Percentiles rank a stretch among this genome's conserved stretches.
Evolutionary conservation across 257 asterid species (phyloP).

Genomic region (Capsicum baccatum): DNA sequence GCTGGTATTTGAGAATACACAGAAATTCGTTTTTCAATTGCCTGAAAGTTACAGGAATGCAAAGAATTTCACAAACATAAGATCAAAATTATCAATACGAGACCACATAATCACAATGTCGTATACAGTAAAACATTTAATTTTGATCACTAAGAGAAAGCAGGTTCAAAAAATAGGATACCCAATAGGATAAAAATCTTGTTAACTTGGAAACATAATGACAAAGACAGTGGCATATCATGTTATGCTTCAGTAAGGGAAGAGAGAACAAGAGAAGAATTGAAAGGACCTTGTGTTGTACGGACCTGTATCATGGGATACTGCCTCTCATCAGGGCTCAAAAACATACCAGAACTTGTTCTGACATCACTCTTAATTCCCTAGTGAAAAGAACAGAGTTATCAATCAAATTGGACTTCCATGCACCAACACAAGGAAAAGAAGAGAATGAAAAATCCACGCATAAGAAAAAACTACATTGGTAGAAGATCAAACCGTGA

Average conservation of each 20-base stretch:
- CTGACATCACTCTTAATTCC: slow-evolving; percentile 74
- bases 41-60: slow-evolving; percentile 49
- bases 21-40: slow-evolving; percentile 85
- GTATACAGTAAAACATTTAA: neutral
- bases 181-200: neutral
- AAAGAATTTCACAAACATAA: neutral
- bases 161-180: neutral
- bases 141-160: neutral
- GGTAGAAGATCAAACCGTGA: neutral
- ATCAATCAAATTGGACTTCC: slow-evolving; percentile 26
- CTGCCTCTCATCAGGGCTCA: slow-evolving; percentile 63
- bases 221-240: slow-evolving; percentile 8
- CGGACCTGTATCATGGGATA: slow-evolving; percentile 77
- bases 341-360: slow-evolving; percentile 90
- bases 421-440: neutral
- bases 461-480: slow-evolving; percentile 1
- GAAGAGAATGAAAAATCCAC: neutral
- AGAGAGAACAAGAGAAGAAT: slow-evolving; percentile 18
- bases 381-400: slow-evolving; percentile 41
- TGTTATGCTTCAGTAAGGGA: neutral
- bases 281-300: neutral
- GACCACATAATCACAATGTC: neutral
- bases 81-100: neutral
- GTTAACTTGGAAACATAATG: neutral
- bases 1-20: slow-evolving; percentile 80